Base-by-base conservation (phyloP, 2,329 filamentous ascomycete species). In the Chrysoporthe cubensis region DNA sequence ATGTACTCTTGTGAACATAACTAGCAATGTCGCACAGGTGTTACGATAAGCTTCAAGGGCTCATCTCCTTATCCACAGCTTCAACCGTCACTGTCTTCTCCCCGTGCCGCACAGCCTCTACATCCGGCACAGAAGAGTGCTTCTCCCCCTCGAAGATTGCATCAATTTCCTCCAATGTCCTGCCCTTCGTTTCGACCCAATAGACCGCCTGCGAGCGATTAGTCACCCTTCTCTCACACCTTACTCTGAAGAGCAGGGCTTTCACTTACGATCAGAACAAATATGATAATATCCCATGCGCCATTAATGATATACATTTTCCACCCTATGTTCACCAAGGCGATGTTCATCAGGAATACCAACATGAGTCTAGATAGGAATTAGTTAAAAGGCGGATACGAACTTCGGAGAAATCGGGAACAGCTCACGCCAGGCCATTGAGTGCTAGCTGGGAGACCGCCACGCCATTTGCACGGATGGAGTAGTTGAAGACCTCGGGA, bases 231-330 rank as follows among this genome's bases (percentile, higher is more conserved):
- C 18, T 4, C 2, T 59, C 32, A 58, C 32, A 2, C 32, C 13
- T 6, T 40, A 9, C 32, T n/a, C 6, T 6, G 14, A n/a, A 6
- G 21, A 26, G 32, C 4, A 8, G 50, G 21, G 16, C 5, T 43
- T 9, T 26, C 4, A 72, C 76, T 75, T 46, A 80, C 75, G 42
- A 83, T 81, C 44, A 81, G 74, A 5, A 75, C 69, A 34, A 76
- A 68, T 37, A 81, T 75, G 1, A 82, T 63, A 16, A 84, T 76
- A 67, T 83, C 79, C 76, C 78, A 81, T 0, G 76, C 76, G 4
- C 75, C 82, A 66, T 84, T 84, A 64, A 84, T 76, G 71, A 85
- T 81, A 68, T 82, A 84, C 75, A 80, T 80, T 69, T 79, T 81
- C 79, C 79, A 83, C 1, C 80, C 80, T 21, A 83, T 81, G 46